phyloP scores from a whole-genome alignment of 2,329 filamentous ascomycete species.

The Neopestalotiopsis sp. region DNA sequence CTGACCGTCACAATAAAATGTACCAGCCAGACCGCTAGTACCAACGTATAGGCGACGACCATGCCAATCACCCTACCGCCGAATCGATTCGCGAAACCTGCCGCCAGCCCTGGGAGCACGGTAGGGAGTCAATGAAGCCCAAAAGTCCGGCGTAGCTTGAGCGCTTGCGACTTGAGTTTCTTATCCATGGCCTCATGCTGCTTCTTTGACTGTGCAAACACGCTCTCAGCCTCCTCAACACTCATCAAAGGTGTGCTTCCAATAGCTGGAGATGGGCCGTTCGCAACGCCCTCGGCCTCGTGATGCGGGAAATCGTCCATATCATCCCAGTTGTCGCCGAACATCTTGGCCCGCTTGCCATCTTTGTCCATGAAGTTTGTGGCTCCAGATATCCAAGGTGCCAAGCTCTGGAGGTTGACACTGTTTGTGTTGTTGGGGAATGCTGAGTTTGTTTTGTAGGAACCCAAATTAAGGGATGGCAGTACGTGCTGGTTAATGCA shows the following conservation, averaged over 20 bases:
- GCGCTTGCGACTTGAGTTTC: slow-evolving; percentile 37
- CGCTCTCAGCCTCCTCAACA: slow-evolving; percentile 67
- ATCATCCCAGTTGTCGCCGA: slow-evolving; percentile 35
- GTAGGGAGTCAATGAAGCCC: slow-evolving; percentile 22
- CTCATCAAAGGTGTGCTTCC: slow-evolving; percentile 61
- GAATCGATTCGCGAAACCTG: slow-evolving; percentile 6
- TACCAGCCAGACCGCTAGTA: slow-evolving; percentile 10
- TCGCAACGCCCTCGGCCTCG: slow-evolving; percentile 23
- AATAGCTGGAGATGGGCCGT: slow-evolving; percentile 39
- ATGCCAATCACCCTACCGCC: slow-evolving; percentile 6
- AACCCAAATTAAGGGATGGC: slow-evolving; percentile 60
- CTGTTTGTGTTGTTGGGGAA: slow-evolving; percentile 45
- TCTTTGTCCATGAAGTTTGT: slow-evolving; percentile 41
- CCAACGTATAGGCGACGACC: slow-evolving; percentile 13
- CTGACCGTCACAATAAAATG: slow-evolving; percentile 11
- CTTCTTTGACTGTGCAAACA: slow-evolving; percentile 43
- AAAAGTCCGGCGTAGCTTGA: slow-evolving; percentile 32
- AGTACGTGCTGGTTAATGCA: slow-evolving; percentile 74
- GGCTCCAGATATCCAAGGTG: slow-evolving; percentile 55
- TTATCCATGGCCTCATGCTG: slow-evolving; percentile 39
- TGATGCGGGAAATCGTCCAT: slow-evolving; percentile 23
- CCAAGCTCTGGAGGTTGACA: slow-evolving; percentile 58
- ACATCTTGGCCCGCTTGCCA: slow-evolving; percentile 33
- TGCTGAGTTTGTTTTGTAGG: slow-evolving; percentile 42
- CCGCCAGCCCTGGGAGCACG: slow-evolving; percentile 9